Evolutionary conservation across 2,329 filamentous ascomycete species (phyloP), one percentile per base, ranked within the genome.

Genomic region (Fusarium sp.): DNA sequence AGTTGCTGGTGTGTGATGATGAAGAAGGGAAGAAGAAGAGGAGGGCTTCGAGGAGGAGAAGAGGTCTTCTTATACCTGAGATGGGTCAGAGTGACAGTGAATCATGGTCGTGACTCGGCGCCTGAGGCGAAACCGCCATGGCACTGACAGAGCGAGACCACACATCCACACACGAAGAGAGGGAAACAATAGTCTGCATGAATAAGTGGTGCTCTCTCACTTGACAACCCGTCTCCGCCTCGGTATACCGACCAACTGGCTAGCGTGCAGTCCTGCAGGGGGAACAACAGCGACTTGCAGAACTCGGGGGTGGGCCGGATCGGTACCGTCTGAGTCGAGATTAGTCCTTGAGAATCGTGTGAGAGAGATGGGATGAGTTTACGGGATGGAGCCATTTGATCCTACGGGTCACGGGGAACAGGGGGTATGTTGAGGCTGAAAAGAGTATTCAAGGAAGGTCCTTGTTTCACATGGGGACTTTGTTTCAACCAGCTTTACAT

Each of bases 1-100:
- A n/a, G 60, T 45, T 62, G 62, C 8, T 32, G 37, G 25, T 58
- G 40, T 63, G 45, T 65, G 61, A 20, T 71, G 63, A 60, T 68
- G 68, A 72, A 54, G 57, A 64, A 27, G 32, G 33, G 58, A 66
- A 47, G 50, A 32, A 71, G 57, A 25, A 59, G 37, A 63, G 40
- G n/a, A 47, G 6, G 25, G 22, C 15, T 9, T 50, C 25, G 45
- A 50, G 56, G 63, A 63, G 43, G 45, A 65, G 38, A 30, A 35
- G 50, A 32, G 61, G 17, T 8, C 70, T 30, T 73, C 62, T 71
- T 72, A 72, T 73, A 74, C 38, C 43, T 30, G 50, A 50, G 30
- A 63, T 56, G 43, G 40, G 12, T 6, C 11, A 14, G 37, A 50
- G 68, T 66, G 71, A 56, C 57, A 33, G 14, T 74, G 71, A 74